Conservation (phyloP, 1,284 basidiomycete species). For the Marasmius fiardii region DNA sequence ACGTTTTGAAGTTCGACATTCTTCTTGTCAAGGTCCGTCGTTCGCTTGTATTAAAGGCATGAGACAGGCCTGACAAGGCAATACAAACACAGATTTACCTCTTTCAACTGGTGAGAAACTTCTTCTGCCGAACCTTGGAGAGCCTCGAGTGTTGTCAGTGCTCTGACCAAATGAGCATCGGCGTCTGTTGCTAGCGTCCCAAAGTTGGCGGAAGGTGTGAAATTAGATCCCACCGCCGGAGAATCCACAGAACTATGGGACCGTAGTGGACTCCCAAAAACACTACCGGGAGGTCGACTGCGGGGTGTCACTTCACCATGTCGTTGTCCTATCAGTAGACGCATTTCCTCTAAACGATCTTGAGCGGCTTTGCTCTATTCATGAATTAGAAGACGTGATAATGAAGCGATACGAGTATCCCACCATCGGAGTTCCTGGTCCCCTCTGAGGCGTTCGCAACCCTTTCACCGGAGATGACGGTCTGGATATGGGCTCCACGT, state of each 20-base stretch:
- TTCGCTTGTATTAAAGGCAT: constrained; percentile 39
- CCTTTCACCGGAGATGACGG: constrained; percentile 56
- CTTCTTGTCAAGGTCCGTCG: constrained; percentile 55
- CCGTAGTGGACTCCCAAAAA: constrained; percentile 15
- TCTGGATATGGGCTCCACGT: constrained; percentile 27
- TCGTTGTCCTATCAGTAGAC: constrained; percentile 60
- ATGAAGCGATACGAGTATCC: constrained; percentile 28
- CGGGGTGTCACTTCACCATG: constrained; percentile 49
- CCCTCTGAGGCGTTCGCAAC: constrained; percentile 40
- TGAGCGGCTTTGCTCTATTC: constrained; percentile 66
- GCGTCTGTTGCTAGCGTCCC: constrained; percentile 55
- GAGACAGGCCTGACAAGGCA: background rate
- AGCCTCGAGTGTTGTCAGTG: constrained; percentile 47
- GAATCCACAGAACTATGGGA: constrained; percentile 11
- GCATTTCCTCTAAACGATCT: constrained; percentile 77
- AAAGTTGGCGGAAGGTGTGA: constrained; percentile 30
- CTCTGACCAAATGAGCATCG: constrained; percentile 51
- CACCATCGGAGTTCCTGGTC: constrained; percentile 27
- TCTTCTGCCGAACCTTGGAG: constrained; percentile 47
- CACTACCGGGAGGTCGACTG: constrained; percentile 31
- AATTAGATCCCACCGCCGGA: constrained; percentile 15
- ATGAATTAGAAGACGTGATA: constrained; percentile 9
- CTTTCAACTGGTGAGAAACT: constrained; percentile 48
- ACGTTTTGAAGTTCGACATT: constrained; percentile 63
- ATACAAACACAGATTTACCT: constrained; percentile 37